Evolutionary conservation across 2,329 filamentous ascomycete genomes (phyloP), one percentile per base, ranked within the genome.

Genomic region (Diaporthe sp.): DNA sequence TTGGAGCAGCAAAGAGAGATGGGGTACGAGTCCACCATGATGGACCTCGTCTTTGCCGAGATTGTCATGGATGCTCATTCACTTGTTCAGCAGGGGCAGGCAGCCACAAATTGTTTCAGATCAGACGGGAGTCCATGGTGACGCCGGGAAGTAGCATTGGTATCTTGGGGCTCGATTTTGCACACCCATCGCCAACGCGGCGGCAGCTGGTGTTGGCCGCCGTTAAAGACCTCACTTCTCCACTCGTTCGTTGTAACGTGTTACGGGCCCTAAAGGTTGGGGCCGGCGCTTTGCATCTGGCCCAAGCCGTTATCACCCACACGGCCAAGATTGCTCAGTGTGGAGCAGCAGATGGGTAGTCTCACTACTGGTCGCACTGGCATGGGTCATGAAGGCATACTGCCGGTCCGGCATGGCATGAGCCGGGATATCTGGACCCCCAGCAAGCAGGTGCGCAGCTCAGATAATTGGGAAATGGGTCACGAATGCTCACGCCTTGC

Each of bases 171-270:
- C 35, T 64, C 64, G 61, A 58, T 30, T 33, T 13, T 45, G 54
- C 50, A 15, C 45, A 57, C 30, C 33, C 50, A 40, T 28, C 55
- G 42, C 35, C 55, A 45, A 30, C 50, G 61, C 66, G 40, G 35
- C 25, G 70, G 70, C 50, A 72, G 47, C 47, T 72, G 54, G 33
- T 42, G 61, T 33, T 52, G 61, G 54, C 52, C 42, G 35, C 52
- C 70, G 60, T 57, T 52, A 57, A 30, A 42, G 45, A 30, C 54
- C 38, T 38, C 35, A 33, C 58, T 28, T 71, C 74, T 71, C 71
- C 71, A 76, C 71, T 69, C 55, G 74, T 71, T 75, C 71, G 60
- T 74, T 28, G 74, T 50, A 71, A 72, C 67, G 74, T 74, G 35
- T 33, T 28, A 74, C 67, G 42, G 71, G 67, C 74, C 74, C 67